Percentiles rank a stretch among this genome's conserved stretches.
phyloP scores from a whole-genome alignment of 768 basidiomycete genomes.

The Podaxis mareebaensis region DNA sequence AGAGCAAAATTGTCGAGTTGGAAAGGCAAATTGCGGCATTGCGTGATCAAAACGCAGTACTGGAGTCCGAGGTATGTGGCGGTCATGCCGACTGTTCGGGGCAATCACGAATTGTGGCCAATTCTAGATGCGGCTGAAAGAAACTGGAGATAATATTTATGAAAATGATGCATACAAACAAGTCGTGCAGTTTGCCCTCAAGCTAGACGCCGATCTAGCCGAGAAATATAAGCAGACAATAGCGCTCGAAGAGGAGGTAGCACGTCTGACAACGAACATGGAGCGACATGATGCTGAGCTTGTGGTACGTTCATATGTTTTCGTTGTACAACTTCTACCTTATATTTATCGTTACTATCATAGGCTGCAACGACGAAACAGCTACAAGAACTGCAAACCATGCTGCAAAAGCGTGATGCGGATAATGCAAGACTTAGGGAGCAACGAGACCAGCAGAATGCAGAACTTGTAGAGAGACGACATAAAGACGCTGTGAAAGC shows the following conservation, averaged over 20 bases:
- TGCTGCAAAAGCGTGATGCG: slow-evolving; percentile 62
- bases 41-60: slow-evolving; percentile 41
- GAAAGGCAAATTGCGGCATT: slow-evolving; percentile 46
- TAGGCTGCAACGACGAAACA: slow-evolving; percentile 5
- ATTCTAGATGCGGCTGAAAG: slow-evolving; percentile 12
- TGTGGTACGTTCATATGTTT: slow-evolving; percentile 34
- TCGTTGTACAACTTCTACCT: background rate
- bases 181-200: slow-evolving; percentile 10
- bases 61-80: slow-evolving; percentile 46
- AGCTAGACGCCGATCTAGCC: slow-evolving; percentile 4
- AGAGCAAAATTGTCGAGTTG: slow-evolving; percentile 49
- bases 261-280: slow-evolving; percentile 8
- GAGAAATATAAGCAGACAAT: slow-evolving; percentile 8
- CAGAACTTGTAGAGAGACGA: slow-evolving; percentile 70
- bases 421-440: slow-evolving; percentile 72
- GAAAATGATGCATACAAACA: slow-evolving; percentile 13
- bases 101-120: background rate
- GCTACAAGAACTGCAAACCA: slow-evolving; percentile 61
- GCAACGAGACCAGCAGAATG: slow-evolving; percentile 63
- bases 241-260: slow-evolving; percentile 11
- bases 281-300: slow-evolving; percentile 6
- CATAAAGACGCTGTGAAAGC: slow-evolving; percentile 61
- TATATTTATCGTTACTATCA: background rate
- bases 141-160: slow-evolving; percentile 6
- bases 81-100: background rate